Evolutionary conservation across 2,329 filamentous ascomycete genomes (phyloP).

Genomic region (Penicillium sp.): DNA sequence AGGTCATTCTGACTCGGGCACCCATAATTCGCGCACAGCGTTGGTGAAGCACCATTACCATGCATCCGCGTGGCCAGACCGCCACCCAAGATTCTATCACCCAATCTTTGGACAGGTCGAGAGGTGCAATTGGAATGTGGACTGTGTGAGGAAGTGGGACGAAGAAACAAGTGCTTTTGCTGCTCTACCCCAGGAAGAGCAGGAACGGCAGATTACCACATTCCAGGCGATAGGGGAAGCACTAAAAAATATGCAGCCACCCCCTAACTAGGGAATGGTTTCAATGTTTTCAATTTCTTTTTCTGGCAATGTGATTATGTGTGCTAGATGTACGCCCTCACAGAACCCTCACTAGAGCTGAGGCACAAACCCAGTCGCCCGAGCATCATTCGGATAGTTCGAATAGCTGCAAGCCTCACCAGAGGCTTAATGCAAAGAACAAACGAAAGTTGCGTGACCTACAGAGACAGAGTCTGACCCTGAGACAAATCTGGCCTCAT

Average conservation of each 20-base stretch:
- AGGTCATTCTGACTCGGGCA: slow-evolving; percentile 71
- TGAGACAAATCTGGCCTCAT: too few species aligned
- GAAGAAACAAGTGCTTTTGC: slow-evolving; percentile 62
- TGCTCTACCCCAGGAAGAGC: slow-evolving; percentile 53
- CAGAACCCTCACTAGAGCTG: not conserved
- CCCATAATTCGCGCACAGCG: slow-evolving; percentile 64
- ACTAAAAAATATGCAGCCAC: not conserved
- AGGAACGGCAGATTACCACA: slow-evolving; percentile 50
- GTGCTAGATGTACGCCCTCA: not conserved
- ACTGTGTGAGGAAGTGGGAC: slow-evolving; percentile 67
- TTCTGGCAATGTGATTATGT: not conserved
- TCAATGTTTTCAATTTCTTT: not conserved
- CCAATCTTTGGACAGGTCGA: slow-evolving; percentile 70
- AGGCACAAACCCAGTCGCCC: too few species aligned
- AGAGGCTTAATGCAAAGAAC: too few species aligned
- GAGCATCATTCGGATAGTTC: too few species aligned
- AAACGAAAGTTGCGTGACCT: too few species aligned
- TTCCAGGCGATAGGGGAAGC: slow-evolving; percentile 6
- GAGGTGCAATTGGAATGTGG: slow-evolving; percentile 66
- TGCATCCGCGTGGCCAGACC: slow-evolving; percentile 68
- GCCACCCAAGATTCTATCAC: slow-evolving; percentile 65
- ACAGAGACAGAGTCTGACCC: too few species aligned
- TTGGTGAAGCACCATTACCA: slow-evolving; percentile 75
- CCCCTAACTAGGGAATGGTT: not conserved
- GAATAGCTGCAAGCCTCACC: too few species aligned